Evolutionary conservation across 208 protist species (phyloP).

Genomic region (Trichomonas tenax): DNA sequence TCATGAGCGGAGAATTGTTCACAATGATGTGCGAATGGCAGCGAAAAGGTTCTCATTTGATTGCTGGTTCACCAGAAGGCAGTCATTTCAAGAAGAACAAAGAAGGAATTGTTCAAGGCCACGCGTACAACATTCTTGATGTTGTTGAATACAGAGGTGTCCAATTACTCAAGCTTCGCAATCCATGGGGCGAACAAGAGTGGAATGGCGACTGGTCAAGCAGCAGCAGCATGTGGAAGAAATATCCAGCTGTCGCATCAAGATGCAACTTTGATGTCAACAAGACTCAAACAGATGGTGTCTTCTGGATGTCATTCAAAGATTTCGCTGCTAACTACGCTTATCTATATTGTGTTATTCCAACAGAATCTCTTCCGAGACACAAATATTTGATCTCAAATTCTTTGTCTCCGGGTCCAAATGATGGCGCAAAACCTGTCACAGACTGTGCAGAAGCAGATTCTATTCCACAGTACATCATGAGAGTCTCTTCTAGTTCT

Average conservation of each 20-base stretch:
- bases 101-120: not conserved
- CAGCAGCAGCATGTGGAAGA: not conserved
- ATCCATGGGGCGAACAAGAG: conserved; percentile 10
- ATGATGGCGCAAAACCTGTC: not conserved
- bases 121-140: not conserved
- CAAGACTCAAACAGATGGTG: not conserved
- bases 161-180: not conserved
- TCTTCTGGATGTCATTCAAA: not conserved
- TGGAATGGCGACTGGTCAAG: not conserved
- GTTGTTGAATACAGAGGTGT: not conserved
- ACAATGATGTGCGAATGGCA: not conserved
- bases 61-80: not conserved
- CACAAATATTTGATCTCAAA: not conserved
- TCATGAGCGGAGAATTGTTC: not conserved
- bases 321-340: not conserved
- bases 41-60: not conserved
- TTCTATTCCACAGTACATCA: not conserved
- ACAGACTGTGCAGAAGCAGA: not conserved
- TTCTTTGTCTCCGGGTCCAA: not conserved
- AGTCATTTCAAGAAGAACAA: not conserved
- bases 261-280: not conserved
- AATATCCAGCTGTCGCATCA: not conserved
- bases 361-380: not conserved
- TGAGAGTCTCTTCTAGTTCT: not conserved
- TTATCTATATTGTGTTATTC: not conserved